Evolutionary conservation across 768 basidiomycete species (phyloP), one percentile per base, ranked within the genome.

Genomic region (Hypsizygus marmoreus): DNA sequence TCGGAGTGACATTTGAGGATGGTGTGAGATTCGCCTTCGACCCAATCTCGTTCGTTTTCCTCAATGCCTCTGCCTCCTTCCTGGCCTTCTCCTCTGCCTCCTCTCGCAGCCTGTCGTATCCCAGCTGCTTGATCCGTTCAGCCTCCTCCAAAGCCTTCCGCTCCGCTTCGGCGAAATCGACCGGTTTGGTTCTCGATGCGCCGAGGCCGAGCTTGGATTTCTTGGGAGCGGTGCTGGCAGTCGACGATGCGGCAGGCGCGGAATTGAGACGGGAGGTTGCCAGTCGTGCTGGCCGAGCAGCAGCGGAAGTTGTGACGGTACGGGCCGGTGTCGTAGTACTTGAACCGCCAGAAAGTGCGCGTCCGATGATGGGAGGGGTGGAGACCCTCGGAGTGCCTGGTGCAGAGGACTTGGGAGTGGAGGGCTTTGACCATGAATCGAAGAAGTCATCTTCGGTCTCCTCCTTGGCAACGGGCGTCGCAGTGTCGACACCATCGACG

Each of bases 161-260:
- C 65, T 98, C 95, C 0, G 93, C 97, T 56, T 92, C 92, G 14
- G 88, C 97, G 63, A 99, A 99, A 68, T 97, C 85, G 54, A 97
- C 84, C 1, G 88, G 79, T 6, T 81, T 84, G 0, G 92, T 80
- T 64, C 92, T 95, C 61, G 88, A 87, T 7, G 95, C 97, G 11
- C 95, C 95, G 1, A 94, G 77, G 20, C 89, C 91, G 11, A 88
- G 76, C 57, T 86, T 86, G 6, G 77, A 74, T 62, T 89, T 88
- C 64, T 82, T 83, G 5, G 76, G 63, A 4, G 66, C 59, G 6
- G 72, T 23, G 65, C 57, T 13, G 64, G 46, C 24, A 14, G 54
- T 26, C 17, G 54, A 53, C 13, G 59, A 43, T 6, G 59, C 39
- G n/a, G 66, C 65, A 1, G 67, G 62, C 2, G 66, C 59, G 22